phyloP scores from a whole-genome alignment of 768 basidiomycete species.

The Kwoniella mangroviensis region DNA sequence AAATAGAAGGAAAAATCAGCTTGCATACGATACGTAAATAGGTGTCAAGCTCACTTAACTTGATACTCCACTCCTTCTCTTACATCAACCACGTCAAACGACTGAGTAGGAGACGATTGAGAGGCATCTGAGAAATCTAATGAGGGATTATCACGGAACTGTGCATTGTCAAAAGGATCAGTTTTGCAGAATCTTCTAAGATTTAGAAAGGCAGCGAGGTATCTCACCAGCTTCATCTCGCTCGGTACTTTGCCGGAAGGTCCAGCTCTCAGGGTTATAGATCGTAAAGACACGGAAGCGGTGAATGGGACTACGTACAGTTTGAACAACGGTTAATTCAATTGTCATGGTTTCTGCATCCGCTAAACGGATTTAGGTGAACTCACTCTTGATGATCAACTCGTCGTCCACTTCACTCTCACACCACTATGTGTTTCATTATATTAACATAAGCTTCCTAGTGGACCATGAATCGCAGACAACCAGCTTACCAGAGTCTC shows the following conservation, averaged over 20 bases:
- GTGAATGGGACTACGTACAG: constrained; percentile 71
- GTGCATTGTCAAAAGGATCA: constrained; percentile 3
- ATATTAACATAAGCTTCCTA: background rate
- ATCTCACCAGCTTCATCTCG: constrained; percentile 70
- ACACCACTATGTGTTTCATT: constrained; percentile 64
- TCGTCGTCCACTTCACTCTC: constrained; percentile 93
- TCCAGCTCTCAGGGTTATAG: constrained; percentile 81
- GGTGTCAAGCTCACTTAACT: constrained; percentile 66
- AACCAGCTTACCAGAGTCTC: constrained; percentile 67
- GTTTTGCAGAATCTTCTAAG: background rate
- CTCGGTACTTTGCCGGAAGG: constrained; percentile 77
- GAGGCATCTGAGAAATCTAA: constrained; percentile 79
- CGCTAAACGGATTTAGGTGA: background rate
- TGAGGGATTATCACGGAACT: constrained; percentile 79
- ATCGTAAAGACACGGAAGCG: constrained; percentile 79
- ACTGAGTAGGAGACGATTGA: constrained; percentile 70
- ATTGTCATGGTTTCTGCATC: background rate
- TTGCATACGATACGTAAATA: background rate
- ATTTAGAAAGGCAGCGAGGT: background rate
- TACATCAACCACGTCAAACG: constrained; percentile 71
- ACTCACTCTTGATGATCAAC: constrained; percentile 60
- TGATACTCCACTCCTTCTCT: constrained; percentile 83
- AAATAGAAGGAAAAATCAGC: background rate
- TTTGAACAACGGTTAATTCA: background rate
- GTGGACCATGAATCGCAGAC: background rate